Evolutionary conservation across 129 eudicot genomes (phyloP).

Genomic region (Centrapalus pauciflorus): DNA sequence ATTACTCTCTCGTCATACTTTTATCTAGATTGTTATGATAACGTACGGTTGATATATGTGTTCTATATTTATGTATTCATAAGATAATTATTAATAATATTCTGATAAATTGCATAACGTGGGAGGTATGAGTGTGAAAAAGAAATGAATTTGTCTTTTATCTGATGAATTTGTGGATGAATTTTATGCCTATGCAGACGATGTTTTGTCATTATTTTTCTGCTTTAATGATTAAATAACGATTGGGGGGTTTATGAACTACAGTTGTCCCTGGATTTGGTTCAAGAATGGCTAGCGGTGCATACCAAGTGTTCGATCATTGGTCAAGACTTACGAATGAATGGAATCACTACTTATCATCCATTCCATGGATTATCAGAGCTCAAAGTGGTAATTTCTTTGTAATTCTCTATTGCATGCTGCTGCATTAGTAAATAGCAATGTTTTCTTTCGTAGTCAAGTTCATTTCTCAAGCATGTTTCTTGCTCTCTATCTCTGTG

Average conservation of each 20-base stretch:
- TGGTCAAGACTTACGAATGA: slow-evolving; percentile 38
- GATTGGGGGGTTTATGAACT: slow-evolving; percentile 19
- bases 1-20: no score
- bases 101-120: not conserved
- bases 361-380: slow-evolving; percentile 68
- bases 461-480: not conserved
- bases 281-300: slow-evolving; percentile 65
- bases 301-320: slow-evolving; percentile 40
- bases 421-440: not conserved
- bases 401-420: not conserved
- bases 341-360: slow-evolving; percentile 56
- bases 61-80: not conserved
- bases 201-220: not conserved
- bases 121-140: slow-evolving; percentile 9
- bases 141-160: slow-evolving; percentile 12
- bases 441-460: not conserved
- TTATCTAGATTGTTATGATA: no score
- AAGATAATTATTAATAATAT: not conserved
- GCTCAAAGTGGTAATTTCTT: slow-evolving; percentile 54
- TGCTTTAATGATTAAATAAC: slow-evolving; percentile 3
- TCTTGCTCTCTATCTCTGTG: not conserved
- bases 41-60: not conserved
- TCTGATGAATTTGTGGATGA: slow-evolving; percentile 22
- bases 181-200: not conserved
- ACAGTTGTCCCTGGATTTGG: slow-evolving; percentile 72